Base-by-base conservation (phyloP, 2,329 filamentous ascomycete species). In the Aspergillus thermomutatus region DNA sequence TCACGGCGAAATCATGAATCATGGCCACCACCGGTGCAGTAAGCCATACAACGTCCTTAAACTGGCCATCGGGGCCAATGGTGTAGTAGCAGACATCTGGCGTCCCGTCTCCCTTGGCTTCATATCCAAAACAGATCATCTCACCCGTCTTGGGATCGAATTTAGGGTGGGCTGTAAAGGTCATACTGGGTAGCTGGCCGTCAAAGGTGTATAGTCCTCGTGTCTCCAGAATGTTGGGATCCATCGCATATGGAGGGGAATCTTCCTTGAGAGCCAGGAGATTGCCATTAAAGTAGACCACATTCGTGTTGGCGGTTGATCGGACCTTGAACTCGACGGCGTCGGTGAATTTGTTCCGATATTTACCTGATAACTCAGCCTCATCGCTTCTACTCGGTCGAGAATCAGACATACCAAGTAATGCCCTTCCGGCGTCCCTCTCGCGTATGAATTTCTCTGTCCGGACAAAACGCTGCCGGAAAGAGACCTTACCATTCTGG, bases 231-330 rank as follows among this genome's bases (percentile, higher is more conserved):
- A 82, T 77, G n/a, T 77, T 70, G 0, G 72, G 68, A 53, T 83
- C 75, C 50, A 80, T 75, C 0, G 80, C 79, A 59, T 75, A 83
- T 0, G 82, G 82, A 2, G 81, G 83, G 2, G 80, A 76, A 26
- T 78, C 77, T 2, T 83, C 78, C 62, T 86, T 86, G 52, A 86
- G 63, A 49, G 65, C 65, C 0, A 68, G 50, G 1, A 68, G 34
- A 4, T 81, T 76, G 0, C 82, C 82, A 7, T 81, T 72, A 79
- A 82, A 86, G 63, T 81, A 83, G 1, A 82, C 73, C n/a, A 86
- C 72, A 55, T 87, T 86, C 1, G 83, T 86, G 60, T 87, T 86
- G 3, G 80, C 75, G 0, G 75, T 77, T 72, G 41, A n/a, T n/a
- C 68, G 65, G 10, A 73, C 55, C 25, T 67, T 65, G 49, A 70